Evolutionary conservation across 768 basidiomycete species (phyloP), one percentile per base, ranked within the genome.

Genomic region (Russula earlei): DNA sequence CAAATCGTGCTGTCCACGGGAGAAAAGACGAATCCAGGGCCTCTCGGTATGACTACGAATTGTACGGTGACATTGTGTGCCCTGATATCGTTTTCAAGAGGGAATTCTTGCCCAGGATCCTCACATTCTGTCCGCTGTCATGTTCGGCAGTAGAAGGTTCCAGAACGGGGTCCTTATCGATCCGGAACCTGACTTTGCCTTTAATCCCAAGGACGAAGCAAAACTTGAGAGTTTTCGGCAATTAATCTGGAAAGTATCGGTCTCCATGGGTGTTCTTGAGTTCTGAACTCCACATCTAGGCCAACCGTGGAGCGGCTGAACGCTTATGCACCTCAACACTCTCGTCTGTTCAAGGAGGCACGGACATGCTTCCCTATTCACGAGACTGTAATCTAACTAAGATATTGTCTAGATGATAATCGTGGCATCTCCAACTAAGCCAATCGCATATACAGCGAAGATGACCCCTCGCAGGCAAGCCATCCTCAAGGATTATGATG

Each of bases 291-390:
- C 22, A 47, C 27, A 40, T n/a, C 14, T 24, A 77, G 74, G 74
- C 67, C 73, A 0, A 74, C 68, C 7, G 66, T 77, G 4, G 70
- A 76, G 52, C 58, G 68, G 43, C 65, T 72, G 49, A 79, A 77
- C 53, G 58, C 58, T 19, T 70, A 64, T 49, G 74, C 76, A 0
- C 77, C 77, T 7, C 64, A 68, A 31, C 75, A 77, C 58, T 76
- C 74, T 0, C 63, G 74, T n/a, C 62, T 78, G 4, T 77, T 77
- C 66, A 77, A 76, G 55, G 75, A 76, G 70, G 74, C 72, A 11
- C 40, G 63, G 54, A 50, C 41, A 12, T 49, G 15, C 5, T n/a
- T 15, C 19, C 10, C 2, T 7, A 19, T 27, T 15, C 31, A 6
- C n/a, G 24, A 10, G 40, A 24, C 22, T n/a, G n/a, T n/a, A 3